These are phyloP conservation scores for Mycocalia duriaeana DNA, from an alignment of 1,284 basidiomycete genomes.

Conservation along the genomic window DNA sequence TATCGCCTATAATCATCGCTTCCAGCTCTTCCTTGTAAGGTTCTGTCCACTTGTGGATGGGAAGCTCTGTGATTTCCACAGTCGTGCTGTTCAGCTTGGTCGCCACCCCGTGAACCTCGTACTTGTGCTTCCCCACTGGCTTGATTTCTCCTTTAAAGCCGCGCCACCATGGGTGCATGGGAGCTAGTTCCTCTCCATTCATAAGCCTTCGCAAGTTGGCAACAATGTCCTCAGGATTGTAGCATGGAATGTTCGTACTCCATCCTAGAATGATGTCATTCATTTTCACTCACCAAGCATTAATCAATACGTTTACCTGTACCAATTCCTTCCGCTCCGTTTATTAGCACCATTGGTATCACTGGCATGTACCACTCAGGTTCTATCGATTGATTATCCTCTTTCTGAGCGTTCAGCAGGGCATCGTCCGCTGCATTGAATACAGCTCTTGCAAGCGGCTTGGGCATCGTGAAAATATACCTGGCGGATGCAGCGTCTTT, in stretches of 20 bases:
- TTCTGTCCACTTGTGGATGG: slow-evolving; percentile 94
- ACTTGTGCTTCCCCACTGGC: slow-evolving; percentile 79
- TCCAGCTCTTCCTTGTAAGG: slow-evolving; percentile 91
- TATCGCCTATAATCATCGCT: slow-evolving; percentile 63
- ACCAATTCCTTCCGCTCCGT: slow-evolving; percentile 97
- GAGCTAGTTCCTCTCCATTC: slow-evolving; percentile 77
- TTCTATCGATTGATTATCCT: slow-evolving; percentile 88
- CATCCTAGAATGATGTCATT: slow-evolving; percentile 65
- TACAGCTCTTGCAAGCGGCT: slow-evolving; percentile 72
- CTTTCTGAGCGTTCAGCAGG: slow-evolving; percentile 79
- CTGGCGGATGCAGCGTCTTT: slow-evolving; percentile 95
- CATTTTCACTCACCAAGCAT: slow-evolving; percentile 4
- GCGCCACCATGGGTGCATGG: slow-evolving; percentile 96
- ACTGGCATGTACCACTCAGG: slow-evolving; percentile 95
- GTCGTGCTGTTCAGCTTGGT: slow-evolving; percentile 83
- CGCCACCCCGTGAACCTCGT: slow-evolving; percentile 76
- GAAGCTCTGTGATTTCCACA: slow-evolving; percentile 93
- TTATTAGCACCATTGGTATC: slow-evolving; percentile 86
- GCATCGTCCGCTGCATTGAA: slow-evolving; percentile 87
- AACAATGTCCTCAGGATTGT: slow-evolving; percentile 90
- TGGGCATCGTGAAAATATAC: slow-evolving; percentile 92
- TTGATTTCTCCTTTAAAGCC: slow-evolving; percentile 91
- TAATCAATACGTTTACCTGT: slow-evolving; percentile 54
- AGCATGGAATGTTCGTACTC: slow-evolving; percentile 92
- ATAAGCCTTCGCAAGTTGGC: slow-evolving; percentile 85